A percentile compares a stretch with the other conserved stretches of the same genome.
Evolutionary conservation across 495 filamentous ascomycete genomes (phyloP).

Genomic region (Penicillium macrosclerotiorum): DNA sequence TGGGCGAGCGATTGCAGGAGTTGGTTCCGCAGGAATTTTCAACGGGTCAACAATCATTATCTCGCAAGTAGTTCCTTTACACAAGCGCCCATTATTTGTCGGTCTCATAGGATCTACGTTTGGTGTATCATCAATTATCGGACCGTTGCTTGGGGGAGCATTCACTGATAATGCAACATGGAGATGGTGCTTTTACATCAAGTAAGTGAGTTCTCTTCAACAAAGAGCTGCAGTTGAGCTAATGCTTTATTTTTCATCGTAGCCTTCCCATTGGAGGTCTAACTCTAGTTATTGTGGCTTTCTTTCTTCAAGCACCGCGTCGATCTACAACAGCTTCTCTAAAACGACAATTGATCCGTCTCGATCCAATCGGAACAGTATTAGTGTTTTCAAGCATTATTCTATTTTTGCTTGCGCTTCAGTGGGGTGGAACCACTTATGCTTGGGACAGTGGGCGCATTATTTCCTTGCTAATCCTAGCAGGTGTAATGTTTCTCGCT

Average conservation of each 20-base stretch:
- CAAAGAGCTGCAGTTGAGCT: too few species aligned
- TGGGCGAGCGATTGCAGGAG: slow-evolving; percentile 52
- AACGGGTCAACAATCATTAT: slow-evolving; percentile 54
- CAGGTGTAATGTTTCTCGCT: slow-evolving; percentile 37
- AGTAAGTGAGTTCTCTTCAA: slow-evolving; percentile 19
- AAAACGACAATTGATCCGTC: slow-evolving; percentile 43
- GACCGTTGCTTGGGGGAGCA: slow-evolving; percentile 34
- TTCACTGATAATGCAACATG: slow-evolving; percentile 38
- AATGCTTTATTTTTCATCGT: too few species aligned
- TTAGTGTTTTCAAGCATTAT: slow-evolving; percentile 52
- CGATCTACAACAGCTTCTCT: slow-evolving; percentile 7
- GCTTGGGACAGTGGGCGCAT: slow-evolving; percentile 51
- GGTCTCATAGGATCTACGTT: slow-evolving; percentile 47
- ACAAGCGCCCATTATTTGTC: slow-evolving; percentile 53
- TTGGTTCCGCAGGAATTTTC: slow-evolving; percentile 52
- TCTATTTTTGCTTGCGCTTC: slow-evolving; percentile 55
- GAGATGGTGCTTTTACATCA: slow-evolving; percentile 68
- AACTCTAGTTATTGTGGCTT: slow-evolving; percentile 42
- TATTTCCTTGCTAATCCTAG: slow-evolving; percentile 51
- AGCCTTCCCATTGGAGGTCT: slow-evolving; percentile 56
- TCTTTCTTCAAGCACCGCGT: slow-evolving; percentile 43
- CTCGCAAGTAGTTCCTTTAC: slow-evolving; percentile 54
- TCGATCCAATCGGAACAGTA: slow-evolving; percentile 45
- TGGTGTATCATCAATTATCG: slow-evolving; percentile 54
- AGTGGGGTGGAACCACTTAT: slow-evolving; percentile 61